Evolutionary conservation across 306 rosid genomes (phyloP), one percentile per base, ranked within the genome.

Genomic region (Hippophae gyantsensis): DNA sequence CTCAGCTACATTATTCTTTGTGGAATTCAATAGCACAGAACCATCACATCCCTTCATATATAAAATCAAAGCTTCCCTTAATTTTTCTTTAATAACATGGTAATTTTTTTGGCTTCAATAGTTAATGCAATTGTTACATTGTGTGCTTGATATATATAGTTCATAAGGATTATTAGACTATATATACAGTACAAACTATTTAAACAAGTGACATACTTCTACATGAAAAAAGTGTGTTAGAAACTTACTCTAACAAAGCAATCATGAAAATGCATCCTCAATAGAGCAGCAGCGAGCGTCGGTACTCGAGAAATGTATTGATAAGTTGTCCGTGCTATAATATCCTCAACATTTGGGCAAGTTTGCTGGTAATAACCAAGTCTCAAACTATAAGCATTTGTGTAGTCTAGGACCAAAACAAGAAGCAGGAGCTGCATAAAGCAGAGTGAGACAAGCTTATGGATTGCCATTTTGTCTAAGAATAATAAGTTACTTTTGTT

Each of bases 11-110:
- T 45, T 71, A 0, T 44, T 61, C 7, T 57, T 18, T 10, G 61
- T 42, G 6, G 81, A 72, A 48, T 76, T 63, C 70, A 76, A 9
- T 10, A 60, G 61, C 18, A 76, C 63, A 53, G 76, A 69, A 56
- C 72, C 79, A 32, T 79, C 85, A 72, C 81, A 76, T 18, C 84
- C 81, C 79, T 75, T 65, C 42, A 63, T 27, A 9, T 11, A 26
- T 13, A 12, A 6, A 49, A 6, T 5, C 23, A 13, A 14, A 49
- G 53, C 38, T 32, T 32, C 38, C 38, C 38, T 2, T 1, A 2
- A 32, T 32, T 32, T 32, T 32, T 32, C 5, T 32, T 32, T 32
- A 32, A 32, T 32, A 32, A 32, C 38, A 32, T 32, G 38, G 38
- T 32, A 2, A 32, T 2, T 32, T 32, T 32, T 2, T 18, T 18